Percentiles rank a stretch among this genome's conserved stretches.
phyloP scores from a whole-genome alignment of 2,329 filamentous ascomycete genomes.

The Alternaria sp. region DNA sequence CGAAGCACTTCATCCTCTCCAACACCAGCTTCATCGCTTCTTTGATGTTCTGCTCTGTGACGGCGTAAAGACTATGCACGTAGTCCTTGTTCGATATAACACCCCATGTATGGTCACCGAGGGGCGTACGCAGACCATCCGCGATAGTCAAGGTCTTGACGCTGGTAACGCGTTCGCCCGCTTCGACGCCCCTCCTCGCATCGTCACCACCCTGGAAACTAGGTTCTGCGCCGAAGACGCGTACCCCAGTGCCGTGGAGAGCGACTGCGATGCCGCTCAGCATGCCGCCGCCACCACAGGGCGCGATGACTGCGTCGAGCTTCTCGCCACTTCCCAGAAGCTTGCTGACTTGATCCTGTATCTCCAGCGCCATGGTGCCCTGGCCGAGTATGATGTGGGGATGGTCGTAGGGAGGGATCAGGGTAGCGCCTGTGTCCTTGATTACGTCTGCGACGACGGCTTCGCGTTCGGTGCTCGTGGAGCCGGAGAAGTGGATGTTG shows the following conservation, averaged over 20 bases:
- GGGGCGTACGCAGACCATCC: slow-evolving; percentile 84
- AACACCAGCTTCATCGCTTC: slow-evolving; percentile 77
- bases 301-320: slow-evolving; percentile 70
- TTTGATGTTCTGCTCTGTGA: slow-evolving; percentile 82
- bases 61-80: slow-evolving; percentile 73
- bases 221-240: slow-evolving; percentile 88
- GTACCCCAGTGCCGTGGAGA: slow-evolving; percentile 71
- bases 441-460: slow-evolving; percentile 74
- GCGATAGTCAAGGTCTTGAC: slow-evolving; percentile 84
- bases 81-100: slow-evolving; percentile 76
- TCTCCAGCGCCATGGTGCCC: slow-evolving; percentile 85
- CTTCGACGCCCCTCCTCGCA: slow-evolving; percentile 71
- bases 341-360: slow-evolving; percentile 73
- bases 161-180: slow-evolving; percentile 66
- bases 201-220: slow-evolving; percentile 84
- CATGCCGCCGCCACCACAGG: slow-evolving; percentile 88
- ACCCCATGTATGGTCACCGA: slow-evolving; percentile 77
- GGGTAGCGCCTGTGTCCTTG: slow-evolving; percentile 72
- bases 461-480: slow-evolving; percentile 80
- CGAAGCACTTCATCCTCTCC: slow-evolving; percentile 87
- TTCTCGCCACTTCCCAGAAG: slow-evolving; percentile 51
- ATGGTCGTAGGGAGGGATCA: slow-evolving; percentile 92
- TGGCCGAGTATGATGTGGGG: slow-evolving; percentile 90
- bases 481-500: slow-evolving; percentile 79
- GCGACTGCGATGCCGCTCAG: slow-evolving; percentile 82